These are phyloP conservation scores for Schizophyllum amplum DNA, from an alignment of 1,284 basidiomycete genomes.

Conservation along the genomic window DNA sequence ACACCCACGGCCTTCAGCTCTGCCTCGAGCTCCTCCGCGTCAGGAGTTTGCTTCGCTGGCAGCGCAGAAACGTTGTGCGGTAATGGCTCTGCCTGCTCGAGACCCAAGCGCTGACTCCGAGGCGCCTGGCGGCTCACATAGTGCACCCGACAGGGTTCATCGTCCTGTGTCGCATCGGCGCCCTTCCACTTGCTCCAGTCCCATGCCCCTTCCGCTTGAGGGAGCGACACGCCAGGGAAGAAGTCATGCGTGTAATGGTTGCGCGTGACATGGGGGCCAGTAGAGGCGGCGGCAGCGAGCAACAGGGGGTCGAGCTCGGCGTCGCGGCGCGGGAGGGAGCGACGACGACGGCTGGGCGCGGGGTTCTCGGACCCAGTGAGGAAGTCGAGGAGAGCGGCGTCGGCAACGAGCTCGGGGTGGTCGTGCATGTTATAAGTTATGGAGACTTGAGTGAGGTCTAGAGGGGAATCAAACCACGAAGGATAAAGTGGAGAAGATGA, in stretches of 20 bases:
- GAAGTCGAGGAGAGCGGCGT: conserved; percentile 42
- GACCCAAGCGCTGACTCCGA: conserved; percentile 45
- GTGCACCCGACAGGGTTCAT: conserved; percentile 21
- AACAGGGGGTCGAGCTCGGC: conserved; percentile 66
- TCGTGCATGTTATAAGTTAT: background rate
- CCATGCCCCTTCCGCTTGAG: conserved; percentile 42
- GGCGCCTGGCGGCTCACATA: conserved; percentile 71
- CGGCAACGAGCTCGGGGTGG: conserved; percentile 18
- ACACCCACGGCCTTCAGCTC: background rate
- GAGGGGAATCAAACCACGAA: too few relatives aligned
- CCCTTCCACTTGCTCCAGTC: conserved; percentile 49
- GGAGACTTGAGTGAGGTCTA: background rate
- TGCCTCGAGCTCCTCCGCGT: background rate
- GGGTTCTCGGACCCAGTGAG: conserved; percentile 39
- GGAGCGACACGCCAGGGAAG: conserved; percentile 49
- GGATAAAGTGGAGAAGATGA: too few relatives aligned
- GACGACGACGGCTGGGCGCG: conserved; percentile 21
- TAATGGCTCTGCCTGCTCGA: conserved; percentile 6
- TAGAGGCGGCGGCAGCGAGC: conserved; percentile 61
- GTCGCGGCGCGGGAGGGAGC: conserved; percentile 43
- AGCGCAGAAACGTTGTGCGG: background rate
- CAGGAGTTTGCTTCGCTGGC: background rate
- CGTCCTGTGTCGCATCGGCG: conserved; percentile 25
- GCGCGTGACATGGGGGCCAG: conserved; percentile 63
- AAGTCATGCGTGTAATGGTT: conserved; percentile 74